A percentile compares a stretch with the other conserved stretches of the same genome.
These are phyloP conservation scores for Aspergillus panamensis DNA, from an alignment of 495 filamentous ascomycete genomes.

Conservation along the genomic window DNA sequence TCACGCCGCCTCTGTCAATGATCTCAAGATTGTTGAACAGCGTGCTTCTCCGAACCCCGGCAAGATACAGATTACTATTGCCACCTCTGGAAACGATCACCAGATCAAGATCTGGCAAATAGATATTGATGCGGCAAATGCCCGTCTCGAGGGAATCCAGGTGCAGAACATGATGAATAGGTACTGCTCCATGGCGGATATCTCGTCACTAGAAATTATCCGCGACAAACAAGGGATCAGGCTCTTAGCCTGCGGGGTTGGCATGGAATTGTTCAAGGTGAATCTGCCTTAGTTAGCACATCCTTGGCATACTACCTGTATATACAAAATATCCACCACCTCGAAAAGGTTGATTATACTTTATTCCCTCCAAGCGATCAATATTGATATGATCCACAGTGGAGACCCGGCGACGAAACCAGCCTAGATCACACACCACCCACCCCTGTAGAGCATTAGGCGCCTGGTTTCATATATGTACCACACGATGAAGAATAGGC, in stretches of 20 bases:
- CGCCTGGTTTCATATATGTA: background rate
- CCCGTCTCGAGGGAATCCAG: slow-evolving; percentile 37
- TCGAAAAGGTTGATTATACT: background rate
- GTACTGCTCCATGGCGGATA: slow-evolving; percentile 66
- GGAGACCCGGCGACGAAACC: background rate
- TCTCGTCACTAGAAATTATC: slow-evolving; percentile 45
- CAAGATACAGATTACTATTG: slow-evolving; percentile 34
- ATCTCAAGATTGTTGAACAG: slow-evolving; percentile 48
- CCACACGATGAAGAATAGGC: background rate
- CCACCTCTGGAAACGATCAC: slow-evolving; percentile 76
- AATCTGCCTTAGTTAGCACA: slow-evolving; percentile 7
- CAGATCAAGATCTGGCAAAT: slow-evolving; percentile 70
- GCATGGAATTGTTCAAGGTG: slow-evolving; percentile 47
- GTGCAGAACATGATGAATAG: slow-evolving; percentile 43
- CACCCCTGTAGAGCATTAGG: background rate
- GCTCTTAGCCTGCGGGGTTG: slow-evolving; percentile 53
- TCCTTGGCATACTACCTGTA: background rate
- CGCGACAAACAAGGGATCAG: slow-evolving; percentile 16
- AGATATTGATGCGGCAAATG: slow-evolving; percentile 30
- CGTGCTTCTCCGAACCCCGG: slow-evolving; percentile 7
- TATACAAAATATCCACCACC: background rate
- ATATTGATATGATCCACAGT: background rate
- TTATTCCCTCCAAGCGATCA: background rate
- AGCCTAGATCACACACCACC: background rate
- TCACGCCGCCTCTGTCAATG: slow-evolving; percentile 78